A percentile compares a stretch with the other conserved stretches of the same genome.
phyloP scores from a whole-genome alignment of 768 basidiomycete species.

The Trametes sanguinea region DNA sequence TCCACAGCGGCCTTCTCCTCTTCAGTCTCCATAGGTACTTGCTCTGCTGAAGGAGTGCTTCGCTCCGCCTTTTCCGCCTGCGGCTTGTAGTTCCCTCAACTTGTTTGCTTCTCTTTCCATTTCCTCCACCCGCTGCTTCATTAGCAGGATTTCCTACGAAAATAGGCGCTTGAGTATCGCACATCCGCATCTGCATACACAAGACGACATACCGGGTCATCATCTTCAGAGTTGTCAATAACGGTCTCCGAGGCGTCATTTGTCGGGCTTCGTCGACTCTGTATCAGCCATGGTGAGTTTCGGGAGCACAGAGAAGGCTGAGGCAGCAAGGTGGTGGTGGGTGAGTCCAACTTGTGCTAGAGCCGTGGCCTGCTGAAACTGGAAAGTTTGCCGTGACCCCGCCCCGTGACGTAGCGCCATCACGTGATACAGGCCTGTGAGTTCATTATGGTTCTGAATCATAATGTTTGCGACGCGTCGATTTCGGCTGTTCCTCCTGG shows the following conservation, averaged over 20 bases:
- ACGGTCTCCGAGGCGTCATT: constrained; percentile 26
- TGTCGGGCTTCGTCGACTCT: constrained; percentile 28
- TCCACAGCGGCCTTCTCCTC: constrained; percentile 86
- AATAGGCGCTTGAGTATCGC: not conserved
- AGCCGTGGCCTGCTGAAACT: constrained; percentile 9
- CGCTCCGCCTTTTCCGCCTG: constrained; percentile 60
- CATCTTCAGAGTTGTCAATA: constrained; percentile 37
- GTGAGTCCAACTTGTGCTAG: not conserved
- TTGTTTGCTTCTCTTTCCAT: constrained; percentile 93
- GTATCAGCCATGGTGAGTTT: constrained; percentile 33
- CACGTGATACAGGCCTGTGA: constrained; percentile 8
- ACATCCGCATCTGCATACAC: not conserved
- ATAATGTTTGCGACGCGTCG: too few relatives aligned
- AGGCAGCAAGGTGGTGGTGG: constrained; percentile 27
- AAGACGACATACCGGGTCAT: constrained; percentile 34
- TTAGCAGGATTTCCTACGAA: constrained; percentile 76
- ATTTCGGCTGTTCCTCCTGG: too few relatives aligned
- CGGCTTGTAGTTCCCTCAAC: constrained; percentile 82
- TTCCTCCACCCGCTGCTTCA: constrained; percentile 91
- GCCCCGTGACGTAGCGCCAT: constrained; percentile 3
- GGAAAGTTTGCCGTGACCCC: constrained; percentile 15
- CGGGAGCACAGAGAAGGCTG: constrained; percentile 14
- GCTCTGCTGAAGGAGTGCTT: constrained; percentile 49
- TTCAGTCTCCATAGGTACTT: constrained; percentile 69
- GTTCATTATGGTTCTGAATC: too few relatives aligned